Base-by-base conservation (phyloP, 2,329 filamentous ascomycete species). In the Trichoderma arundinaceum region DNA sequence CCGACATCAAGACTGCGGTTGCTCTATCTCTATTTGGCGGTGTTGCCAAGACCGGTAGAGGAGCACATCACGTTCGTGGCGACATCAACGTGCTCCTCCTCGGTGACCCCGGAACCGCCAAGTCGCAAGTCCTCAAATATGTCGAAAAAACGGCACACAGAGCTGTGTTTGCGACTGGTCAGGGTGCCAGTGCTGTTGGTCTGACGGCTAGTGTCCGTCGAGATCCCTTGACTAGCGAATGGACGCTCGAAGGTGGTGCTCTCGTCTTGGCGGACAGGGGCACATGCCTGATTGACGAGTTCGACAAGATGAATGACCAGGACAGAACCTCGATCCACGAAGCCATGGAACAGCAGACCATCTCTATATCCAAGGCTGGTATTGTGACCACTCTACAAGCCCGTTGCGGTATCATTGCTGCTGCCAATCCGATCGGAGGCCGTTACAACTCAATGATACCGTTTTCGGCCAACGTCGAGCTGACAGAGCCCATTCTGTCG, bases 271-370 rank as follows among this genome's bases (percentile, higher is more conserved):
- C 95, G 15, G 95, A 99, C 77, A 90, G 92, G 70, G 95, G 95
- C 46, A 97, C 92, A 15, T 98, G 95, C 74, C 84, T 99, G 35
- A 99, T 99, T 69, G 95, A 99, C 73, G 95, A 99, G 79, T 99
- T 99, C 73, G 95, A 99, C 86, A 99, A 99, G 84, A 99, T 99
- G 95, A 98, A 98, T 77, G 95, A 99, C 76, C 93, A 98, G 76
- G 95, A 99, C 77, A 88, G 95, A 70, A 98, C 95, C 1, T 97
- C 93, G 7, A 99, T 99, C 72, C 95, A 99, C 85, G 95, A 99
- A 83, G 95, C 95, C 67, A 99, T 99, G 95, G 95, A 99, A 79
- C 95, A 99, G 79, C 95, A 99, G 80, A 99, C 95, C 1, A 99
- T 99, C 71, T 98, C 94, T 68, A 99, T 99, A 74, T 97, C 93